Conservation (phyloP, 805 yeast species). For the Candida yuanshanica region DNA sequence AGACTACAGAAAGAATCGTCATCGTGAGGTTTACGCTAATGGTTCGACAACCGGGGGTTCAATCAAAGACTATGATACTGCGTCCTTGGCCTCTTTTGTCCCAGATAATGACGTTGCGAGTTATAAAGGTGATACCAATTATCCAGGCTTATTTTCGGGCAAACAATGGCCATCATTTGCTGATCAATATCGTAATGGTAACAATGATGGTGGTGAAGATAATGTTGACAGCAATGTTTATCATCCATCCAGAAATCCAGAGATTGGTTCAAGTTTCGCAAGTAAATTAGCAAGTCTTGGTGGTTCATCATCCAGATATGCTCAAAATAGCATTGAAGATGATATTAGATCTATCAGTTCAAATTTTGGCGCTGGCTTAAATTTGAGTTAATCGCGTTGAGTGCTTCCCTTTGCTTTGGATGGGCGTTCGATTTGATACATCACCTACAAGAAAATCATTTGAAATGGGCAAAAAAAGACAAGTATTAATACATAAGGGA, state of each 20-base stretch:
- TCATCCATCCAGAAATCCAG: constrained; percentile 12
- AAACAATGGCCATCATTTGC: constrained; percentile 22
- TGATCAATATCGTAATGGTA: constrained; percentile 12
- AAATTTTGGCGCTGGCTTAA: constrained; percentile 8
- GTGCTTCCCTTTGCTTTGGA: background rate
- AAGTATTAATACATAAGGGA: too few species aligned
- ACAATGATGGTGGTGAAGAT: constrained; percentile 5
- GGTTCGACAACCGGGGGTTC: constrained; percentile 15
- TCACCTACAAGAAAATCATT: too few species aligned
- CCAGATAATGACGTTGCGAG: constrained; percentile 21
- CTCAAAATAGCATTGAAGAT: constrained; percentile 15
- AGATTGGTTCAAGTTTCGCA: constrained; percentile 30
- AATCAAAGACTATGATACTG: constrained; percentile 30
- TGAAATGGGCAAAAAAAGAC: too few species aligned
- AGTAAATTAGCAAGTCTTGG: constrained; percentile 27
- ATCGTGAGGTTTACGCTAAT: constrained; percentile 1
- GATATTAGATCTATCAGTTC: constrained; percentile 15
- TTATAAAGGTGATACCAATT: constrained; percentile 6
- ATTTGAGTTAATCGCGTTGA: background rate
- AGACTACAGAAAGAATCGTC: constrained; percentile 9
- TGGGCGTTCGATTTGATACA: background rate
- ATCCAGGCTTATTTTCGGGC: constrained; percentile 16
- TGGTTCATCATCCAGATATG: constrained; percentile 18
- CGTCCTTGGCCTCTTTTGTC: constrained; percentile 33
- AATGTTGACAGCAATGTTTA: constrained; percentile 10